Conservation (phyloP, 2,329 filamentous ascomycete genomes). For the Zasmidium angulare region DNA sequence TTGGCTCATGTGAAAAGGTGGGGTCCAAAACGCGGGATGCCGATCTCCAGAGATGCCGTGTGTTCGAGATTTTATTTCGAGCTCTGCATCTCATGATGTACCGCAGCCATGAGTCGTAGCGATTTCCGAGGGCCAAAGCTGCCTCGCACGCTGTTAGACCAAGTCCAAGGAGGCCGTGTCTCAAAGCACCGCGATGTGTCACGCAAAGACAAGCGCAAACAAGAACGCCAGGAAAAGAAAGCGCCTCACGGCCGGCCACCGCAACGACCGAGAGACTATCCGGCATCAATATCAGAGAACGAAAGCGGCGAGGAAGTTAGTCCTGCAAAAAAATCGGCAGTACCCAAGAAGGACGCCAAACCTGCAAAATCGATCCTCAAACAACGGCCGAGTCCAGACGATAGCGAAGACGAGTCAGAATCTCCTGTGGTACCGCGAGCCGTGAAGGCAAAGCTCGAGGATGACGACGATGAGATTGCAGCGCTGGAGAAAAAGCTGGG, state of each 20-base stretch:
- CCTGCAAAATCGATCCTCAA: slow-evolving; percentile 13
- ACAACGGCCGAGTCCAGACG: slow-evolving; percentile 2
- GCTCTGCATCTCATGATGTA: not conserved
- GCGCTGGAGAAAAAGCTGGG: slow-evolving; percentile 85
- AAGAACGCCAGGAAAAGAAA: slow-evolving; percentile 64
- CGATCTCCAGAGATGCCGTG: not conserved
- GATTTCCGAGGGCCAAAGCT: slow-evolving; percentile 42
- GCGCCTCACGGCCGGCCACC: slow-evolving; percentile 30
- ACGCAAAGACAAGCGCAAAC: slow-evolving; percentile 57
- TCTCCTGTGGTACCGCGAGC: slow-evolving; percentile 15
- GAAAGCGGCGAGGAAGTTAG: no score
- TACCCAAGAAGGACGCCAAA: not conserved
- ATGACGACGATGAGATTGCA: slow-evolving; percentile 87
- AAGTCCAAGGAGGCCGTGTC: slow-evolving; percentile 35
- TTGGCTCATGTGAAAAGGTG: slow-evolving; percentile 1
- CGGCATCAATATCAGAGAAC: no score
- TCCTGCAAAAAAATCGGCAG: not conserved
- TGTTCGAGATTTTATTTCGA: not conserved
- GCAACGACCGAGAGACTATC: not conserved
- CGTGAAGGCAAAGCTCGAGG: slow-evolving; percentile 58
- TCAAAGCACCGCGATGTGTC: slow-evolving; percentile 21
- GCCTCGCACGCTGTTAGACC: slow-evolving; percentile 46
- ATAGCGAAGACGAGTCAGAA: slow-evolving; percentile 13
- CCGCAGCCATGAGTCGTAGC: slow-evolving; percentile 25
- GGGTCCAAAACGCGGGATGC: slow-evolving; percentile 1